Conservation (phyloP, 2,329 filamentous ascomycete genomes). For the Alternaria rosae region DNA sequence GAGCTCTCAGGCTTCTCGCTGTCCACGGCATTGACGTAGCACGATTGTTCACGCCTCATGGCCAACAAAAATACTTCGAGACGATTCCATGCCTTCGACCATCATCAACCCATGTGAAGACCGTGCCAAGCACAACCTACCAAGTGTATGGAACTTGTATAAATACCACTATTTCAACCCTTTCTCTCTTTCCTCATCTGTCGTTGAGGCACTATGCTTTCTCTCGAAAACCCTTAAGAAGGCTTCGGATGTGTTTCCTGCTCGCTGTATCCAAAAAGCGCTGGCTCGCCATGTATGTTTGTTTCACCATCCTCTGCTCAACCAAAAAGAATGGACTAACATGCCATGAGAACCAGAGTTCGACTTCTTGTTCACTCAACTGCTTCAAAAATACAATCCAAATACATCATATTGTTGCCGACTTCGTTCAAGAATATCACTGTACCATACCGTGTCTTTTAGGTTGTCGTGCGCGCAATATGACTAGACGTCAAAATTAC, state of each 20-base stretch:
- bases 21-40: neutral
- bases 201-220: no score
- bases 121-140: neutral
- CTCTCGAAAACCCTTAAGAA: no score
- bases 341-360: neutral
- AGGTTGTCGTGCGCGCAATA: no score
- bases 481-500: no score
- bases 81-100: no score
- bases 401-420: neutral
- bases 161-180: neutral
- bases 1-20: neutral
- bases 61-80: no score
- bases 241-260: neutral
- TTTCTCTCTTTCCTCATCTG: neutral
- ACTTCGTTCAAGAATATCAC: neutral
- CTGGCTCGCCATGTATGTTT: neutral
- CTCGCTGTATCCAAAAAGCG: neutral
- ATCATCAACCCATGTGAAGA: no score
- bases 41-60: no score
- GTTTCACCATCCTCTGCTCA: neutral
- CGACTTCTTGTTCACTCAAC: fast-evolving
- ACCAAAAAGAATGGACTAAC: no score
- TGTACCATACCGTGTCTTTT: no score
- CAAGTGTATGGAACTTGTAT: neutral
- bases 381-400: fast-evolving